These are phyloP conservation scores for Cyclaneusma minus DNA, from an alignment of 2,329 filamentous ascomycete genomes.

Conservation along the genomic window DNA sequence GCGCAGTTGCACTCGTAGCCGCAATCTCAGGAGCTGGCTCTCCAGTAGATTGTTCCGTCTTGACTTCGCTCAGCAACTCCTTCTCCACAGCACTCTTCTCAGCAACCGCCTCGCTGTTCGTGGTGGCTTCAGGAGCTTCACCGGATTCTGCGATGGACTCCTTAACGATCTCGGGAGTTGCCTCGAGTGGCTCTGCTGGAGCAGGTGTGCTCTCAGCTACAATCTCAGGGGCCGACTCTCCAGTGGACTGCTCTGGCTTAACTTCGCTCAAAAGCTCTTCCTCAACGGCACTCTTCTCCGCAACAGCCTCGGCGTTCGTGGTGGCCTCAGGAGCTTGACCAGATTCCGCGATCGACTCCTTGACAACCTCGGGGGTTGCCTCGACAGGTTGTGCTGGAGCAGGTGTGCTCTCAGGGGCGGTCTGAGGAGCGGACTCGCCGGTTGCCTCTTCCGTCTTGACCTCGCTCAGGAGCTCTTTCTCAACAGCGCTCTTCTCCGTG, in stretches of 20 bases:
- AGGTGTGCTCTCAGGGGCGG: constrained; percentile 2
- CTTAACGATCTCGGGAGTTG: constrained; percentile 33
- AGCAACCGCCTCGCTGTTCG: constrained; percentile 51
- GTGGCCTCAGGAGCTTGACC: constrained; percentile 52
- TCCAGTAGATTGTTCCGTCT: constrained; percentile 19
- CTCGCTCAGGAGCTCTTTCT: constrained; percentile 57
- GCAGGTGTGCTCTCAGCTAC: not conserved
- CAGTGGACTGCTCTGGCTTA: no score
- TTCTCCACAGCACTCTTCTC: constrained; percentile 64
- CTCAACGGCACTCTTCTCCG: constrained; percentile 59
- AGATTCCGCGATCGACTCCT: constrained; percentile 36
- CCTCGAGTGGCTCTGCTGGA: not conserved
- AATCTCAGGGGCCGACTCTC: not conserved
- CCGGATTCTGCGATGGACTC: constrained; percentile 42
- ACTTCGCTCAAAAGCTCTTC: constrained; percentile 54
- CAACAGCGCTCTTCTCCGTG: constrained; percentile 58
- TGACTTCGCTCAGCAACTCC: constrained; percentile 54
- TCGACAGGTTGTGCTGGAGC: constrained; percentile 1
- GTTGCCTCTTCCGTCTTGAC: constrained; percentile 26
- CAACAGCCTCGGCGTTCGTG: constrained; percentile 46
- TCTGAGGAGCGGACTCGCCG: constrained; percentile 16
- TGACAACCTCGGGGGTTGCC: constrained; percentile 28
- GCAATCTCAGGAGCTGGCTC: constrained; percentile 15
- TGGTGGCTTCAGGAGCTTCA: constrained; percentile 53
- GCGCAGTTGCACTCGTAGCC: not conserved